Conservation (phyloP, 1,284 basidiomycete species). For the Tilletia indica region DNA sequence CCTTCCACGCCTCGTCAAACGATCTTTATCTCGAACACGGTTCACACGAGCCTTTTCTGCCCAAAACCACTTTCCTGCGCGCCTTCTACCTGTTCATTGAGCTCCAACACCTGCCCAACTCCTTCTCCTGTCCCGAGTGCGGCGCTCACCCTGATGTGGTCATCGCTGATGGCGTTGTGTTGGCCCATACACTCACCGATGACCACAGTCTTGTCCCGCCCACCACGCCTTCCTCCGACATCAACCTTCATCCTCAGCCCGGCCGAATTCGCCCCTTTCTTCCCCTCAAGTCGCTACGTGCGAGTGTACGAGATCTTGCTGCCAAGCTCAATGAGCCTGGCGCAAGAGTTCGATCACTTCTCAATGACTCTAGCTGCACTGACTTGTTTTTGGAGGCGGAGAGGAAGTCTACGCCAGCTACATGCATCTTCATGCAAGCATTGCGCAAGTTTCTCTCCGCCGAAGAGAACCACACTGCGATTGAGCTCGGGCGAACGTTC, state of each 20-base stretch:
- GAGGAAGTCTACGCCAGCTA: neutral
- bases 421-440: neutral
- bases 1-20: neutral
- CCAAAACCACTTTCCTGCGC: neutral
- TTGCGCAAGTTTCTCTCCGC: neutral
- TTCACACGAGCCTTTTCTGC: neutral
- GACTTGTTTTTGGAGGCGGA: neutral
- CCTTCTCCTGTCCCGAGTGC: neutral
- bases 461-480: neutral
- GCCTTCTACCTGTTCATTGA: neutral
- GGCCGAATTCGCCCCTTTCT: neutral
- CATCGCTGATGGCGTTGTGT: conserved; percentile 3
- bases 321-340: neutral
- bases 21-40: neutral
- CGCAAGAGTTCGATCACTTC: neutral
- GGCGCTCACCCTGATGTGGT: neutral
- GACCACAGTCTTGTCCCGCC: neutral
- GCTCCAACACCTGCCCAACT: neutral
- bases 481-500: neutral
- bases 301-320: neutral
- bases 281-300: neutral
- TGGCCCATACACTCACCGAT: neutral
- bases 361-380: neutral
- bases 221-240: neutral
- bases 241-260: neutral